These are phyloP conservation scores for Skeletonema potamos DNA, from an alignment of 108 stramenopile genomes.

Conservation along the genomic window DNA sequence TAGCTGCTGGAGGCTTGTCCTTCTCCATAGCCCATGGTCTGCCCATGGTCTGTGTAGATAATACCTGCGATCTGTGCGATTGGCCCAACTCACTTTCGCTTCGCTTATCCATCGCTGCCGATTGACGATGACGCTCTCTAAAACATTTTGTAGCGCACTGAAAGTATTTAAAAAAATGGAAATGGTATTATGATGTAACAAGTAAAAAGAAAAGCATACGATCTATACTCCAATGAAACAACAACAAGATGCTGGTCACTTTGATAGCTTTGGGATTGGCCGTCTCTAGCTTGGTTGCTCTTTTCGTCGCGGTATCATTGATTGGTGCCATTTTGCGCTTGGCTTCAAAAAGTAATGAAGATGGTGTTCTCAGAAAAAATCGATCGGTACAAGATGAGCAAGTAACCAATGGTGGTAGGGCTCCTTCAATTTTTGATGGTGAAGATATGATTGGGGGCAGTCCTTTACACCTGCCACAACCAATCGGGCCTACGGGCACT, in stretches of 20 bases:
- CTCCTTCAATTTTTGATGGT: not conserved
- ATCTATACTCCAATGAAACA: not conserved
- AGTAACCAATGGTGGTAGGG: not conserved
- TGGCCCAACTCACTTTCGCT: no score
- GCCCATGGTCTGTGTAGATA: no score
- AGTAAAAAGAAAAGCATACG: no score
- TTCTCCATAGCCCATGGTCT: no score
- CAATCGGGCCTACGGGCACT: conserved; percentile 9
- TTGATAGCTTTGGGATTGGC: not conserved
- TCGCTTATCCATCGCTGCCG: no score
- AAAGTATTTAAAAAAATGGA: no score
- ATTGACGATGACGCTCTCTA: no score
- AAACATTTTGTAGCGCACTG: no score
- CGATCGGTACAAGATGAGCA: not conserved
- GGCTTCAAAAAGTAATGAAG: not conserved
- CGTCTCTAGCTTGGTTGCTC: not conserved
- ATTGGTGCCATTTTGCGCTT: not conserved
- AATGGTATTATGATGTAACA: no score
- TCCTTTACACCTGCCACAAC: not conserved
- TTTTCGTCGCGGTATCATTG: not conserved
- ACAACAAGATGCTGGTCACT: not conserved
- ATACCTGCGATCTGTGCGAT: no score
- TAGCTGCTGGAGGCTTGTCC: no score
- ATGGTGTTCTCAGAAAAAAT: not conserved
- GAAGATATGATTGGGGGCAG: not conserved